These are phyloP conservation scores for Cyclotella atomus DNA, from an alignment of 108 stramenopile species.

Conservation along the genomic window DNA sequence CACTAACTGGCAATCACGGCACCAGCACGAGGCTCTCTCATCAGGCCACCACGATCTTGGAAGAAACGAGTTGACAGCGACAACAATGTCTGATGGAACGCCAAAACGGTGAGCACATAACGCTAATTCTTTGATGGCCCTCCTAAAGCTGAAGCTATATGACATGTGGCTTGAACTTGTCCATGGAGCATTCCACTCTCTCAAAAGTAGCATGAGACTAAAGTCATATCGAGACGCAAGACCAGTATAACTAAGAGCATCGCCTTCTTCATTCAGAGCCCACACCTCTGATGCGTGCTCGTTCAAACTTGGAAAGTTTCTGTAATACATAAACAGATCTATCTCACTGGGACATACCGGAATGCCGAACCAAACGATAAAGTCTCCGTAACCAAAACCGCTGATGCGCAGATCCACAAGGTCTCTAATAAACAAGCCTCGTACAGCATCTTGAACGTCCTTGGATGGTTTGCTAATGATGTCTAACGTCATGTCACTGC, in stretches of 20 bases:
- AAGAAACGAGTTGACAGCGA: slow-evolving; percentile 43
- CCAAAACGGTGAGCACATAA: slow-evolving; percentile 50
- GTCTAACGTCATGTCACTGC: background rate
- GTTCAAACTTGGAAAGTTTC: background rate
- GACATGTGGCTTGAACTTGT: slow-evolving; percentile 49
- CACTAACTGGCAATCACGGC: slow-evolving; percentile 36
- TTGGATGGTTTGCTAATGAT: slow-evolving; percentile 37
- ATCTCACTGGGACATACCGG: background rate
- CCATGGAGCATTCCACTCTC: slow-evolving; percentile 57
- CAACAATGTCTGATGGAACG: slow-evolving; percentile 49
- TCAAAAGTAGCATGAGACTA: slow-evolving; percentile 40
- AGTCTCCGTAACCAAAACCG: slow-evolving; percentile 63
- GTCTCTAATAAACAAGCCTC: slow-evolving; percentile 51
- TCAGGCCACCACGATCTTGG: slow-evolving; percentile 58
- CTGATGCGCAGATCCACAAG: slow-evolving; percentile 53
- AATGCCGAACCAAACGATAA: slow-evolving; percentile 12
- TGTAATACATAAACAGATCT: background rate
- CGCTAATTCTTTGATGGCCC: slow-evolving; percentile 33
- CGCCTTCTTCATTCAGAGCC: slow-evolving; percentile 1
- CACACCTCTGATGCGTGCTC: background rate
- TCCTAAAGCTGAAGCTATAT: slow-evolving; percentile 37
- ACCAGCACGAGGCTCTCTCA: slow-evolving; percentile 52
- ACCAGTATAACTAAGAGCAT: slow-evolving; percentile 15
- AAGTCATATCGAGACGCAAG: slow-evolving; percentile 52
- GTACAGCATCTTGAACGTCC: slow-evolving; percentile 50